Evolutionary conservation across 1,139 yeast species (phyloP), one percentile per base, ranked within the genome.

Genomic region (Hansenula sp.): DNA sequence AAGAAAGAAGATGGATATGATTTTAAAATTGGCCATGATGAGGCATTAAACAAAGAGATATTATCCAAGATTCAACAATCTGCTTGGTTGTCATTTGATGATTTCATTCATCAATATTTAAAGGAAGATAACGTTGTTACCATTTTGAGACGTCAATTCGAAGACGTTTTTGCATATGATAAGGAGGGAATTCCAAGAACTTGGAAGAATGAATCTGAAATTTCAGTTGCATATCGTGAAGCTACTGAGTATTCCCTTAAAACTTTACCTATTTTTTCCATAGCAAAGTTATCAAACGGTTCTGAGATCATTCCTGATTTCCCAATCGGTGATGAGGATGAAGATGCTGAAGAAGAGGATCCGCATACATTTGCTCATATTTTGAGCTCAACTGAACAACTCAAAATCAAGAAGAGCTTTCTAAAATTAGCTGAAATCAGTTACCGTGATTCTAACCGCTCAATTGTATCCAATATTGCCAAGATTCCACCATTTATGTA

Each of bases 401-500:
- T 73, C 21, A 75, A 72, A 25, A 71, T 90, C 7, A 63, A 72
- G 45, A 67, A 72, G 48, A 80, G 81, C 54, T 85, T 89, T 65
- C 82, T 84, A 61, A 81, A 81, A 48, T 88, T 85, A 57, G 77
- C 89, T 16, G 96, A 91, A 60, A 81, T 93, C 5, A 74, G 84
- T 40, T 93, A 81, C 52, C 73, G 93, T 41, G 98, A 93, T 59
- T 88, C 96, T 18, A 88, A 84, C 59, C 74, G 95, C 47, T 81
- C 93, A 5, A 76, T 84, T 46, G 74, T 85, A 31, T 81, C 79
- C 47, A 81, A 80, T 44, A 76, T 78, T 12, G 79, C 96, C 0
- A 84, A 84, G 48, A 84, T 93, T 47, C 99, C 99, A 5, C 71
- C 82, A 55, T 94, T 85, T 70, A 78, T 93, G 48, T 89, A 88